Conservation (phyloP, 2,329 filamentous ascomycete genomes). For the Phialophora chinensis region DNA sequence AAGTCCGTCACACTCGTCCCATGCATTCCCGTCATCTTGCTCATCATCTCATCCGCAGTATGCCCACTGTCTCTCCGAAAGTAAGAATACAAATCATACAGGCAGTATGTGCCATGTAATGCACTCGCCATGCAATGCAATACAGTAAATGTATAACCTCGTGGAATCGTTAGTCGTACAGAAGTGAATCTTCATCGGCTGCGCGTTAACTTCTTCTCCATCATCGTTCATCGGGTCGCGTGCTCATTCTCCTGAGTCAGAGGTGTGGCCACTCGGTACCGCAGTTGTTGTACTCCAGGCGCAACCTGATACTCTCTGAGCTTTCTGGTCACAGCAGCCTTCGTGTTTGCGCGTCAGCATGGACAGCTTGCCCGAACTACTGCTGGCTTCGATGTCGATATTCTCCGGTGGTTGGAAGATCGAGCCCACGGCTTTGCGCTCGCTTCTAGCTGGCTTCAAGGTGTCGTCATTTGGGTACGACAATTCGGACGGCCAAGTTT, state of each 20-base stretch:
- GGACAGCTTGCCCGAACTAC: background rate
- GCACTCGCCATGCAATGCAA: constrained; percentile 8
- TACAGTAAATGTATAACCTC: background rate
- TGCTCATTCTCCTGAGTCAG: background rate
- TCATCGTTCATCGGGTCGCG: background rate
- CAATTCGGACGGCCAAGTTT: background rate
- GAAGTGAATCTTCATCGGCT: constrained; percentile 10
- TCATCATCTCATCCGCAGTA: background rate
- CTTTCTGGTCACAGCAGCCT: background rate
- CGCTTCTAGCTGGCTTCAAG: constrained; percentile 25
- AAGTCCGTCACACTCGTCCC: constrained; percentile 7
- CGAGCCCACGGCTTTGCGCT: constrained; percentile 22
- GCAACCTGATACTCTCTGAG: background rate
- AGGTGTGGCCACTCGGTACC: background rate
- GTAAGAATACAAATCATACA: constrained; percentile 3
- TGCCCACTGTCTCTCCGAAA: background rate
- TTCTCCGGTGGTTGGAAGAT: constrained; percentile 14
- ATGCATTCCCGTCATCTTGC: constrained; percentile 2
- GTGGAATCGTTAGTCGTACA: constrained; percentile 24
- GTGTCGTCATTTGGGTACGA: constrained; percentile 22
- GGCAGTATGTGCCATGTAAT: background rate
- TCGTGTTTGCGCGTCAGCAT: background rate
- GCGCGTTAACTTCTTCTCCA: background rate
- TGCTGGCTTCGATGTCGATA: background rate
- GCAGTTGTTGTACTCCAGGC: background rate